phyloP scores from a whole-genome alignment of 148 eudicot species.

The Arbutus unedo region DNA sequence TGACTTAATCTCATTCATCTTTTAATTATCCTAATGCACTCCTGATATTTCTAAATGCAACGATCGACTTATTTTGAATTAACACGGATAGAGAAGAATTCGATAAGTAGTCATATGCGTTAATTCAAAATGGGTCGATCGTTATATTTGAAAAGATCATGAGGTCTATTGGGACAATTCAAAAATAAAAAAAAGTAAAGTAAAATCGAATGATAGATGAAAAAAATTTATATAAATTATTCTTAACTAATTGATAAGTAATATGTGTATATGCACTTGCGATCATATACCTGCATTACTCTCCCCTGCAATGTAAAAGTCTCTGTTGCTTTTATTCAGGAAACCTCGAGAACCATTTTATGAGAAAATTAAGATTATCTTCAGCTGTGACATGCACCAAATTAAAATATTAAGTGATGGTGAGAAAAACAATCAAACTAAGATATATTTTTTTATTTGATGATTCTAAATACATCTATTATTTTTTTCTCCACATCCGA shows the following conservation, averaged over 20 bases:
- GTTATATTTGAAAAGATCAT: no score
- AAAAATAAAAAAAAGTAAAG: no score
- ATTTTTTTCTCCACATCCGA: not conserved
- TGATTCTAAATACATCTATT: not conserved
- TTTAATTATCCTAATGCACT: no score
- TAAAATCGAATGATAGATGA: no score
- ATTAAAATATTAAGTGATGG: not conserved
- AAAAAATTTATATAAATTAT: no score
- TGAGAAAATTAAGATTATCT: conserved; percentile 45
- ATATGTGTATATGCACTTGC: not conserved
- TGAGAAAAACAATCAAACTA: not conserved
- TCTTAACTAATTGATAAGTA: not conserved
- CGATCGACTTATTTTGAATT: no score
- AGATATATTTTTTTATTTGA: not conserved
- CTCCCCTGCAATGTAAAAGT: conserved; percentile 52
- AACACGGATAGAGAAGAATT: no score
- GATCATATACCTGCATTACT: conserved; percentile 48
- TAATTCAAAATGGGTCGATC: no score
- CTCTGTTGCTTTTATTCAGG: conserved; percentile 50
- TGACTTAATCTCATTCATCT: no score
- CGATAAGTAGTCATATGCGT: no score
- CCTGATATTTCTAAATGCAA: no score
- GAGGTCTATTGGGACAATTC: no score
- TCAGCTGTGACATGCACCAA: conserved; percentile 32
- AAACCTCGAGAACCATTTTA: conserved; percentile 48